Percentiles rank a stretch among this genome's conserved stretches.
These are phyloP conservation scores for Melanogaster broomeanus DNA, from an alignment of 768 basidiomycete genomes.

Conservation along the genomic window DNA sequence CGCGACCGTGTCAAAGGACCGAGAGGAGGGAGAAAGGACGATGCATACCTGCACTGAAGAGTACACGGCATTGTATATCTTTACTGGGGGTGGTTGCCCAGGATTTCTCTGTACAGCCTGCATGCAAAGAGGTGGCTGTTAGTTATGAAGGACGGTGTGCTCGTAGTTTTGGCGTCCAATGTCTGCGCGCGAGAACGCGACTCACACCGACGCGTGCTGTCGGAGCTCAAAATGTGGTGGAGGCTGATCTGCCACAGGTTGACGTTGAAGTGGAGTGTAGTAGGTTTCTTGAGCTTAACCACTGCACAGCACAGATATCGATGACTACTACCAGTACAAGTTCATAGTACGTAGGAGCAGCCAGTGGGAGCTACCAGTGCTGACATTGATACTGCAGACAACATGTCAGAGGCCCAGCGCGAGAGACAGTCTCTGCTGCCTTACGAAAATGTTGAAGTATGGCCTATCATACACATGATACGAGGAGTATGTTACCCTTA, in stretches of 20 bases:
- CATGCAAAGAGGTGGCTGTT: slow-evolving; percentile 18
- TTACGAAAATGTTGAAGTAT: slow-evolving; percentile 66
- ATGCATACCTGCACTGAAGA: slow-evolving; percentile 76
- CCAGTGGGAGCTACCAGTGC: not conserved
- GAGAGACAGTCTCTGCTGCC: slow-evolving; percentile 43
- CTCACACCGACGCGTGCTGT: slow-evolving; percentile 31
- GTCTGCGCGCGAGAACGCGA: slow-evolving; percentile 32
- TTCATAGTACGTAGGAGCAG: no score
- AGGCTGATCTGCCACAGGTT: slow-evolving; percentile 18
- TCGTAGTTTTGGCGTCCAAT: slow-evolving; percentile 10
- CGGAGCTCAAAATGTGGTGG: slow-evolving; percentile 34
- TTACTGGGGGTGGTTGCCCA: slow-evolving; percentile 57
- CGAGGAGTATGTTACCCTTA: slow-evolving; percentile 47
- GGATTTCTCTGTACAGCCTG: slow-evolving; percentile 28
- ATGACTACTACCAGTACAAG: no score
- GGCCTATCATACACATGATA: slow-evolving; percentile 82
- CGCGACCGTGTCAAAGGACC: slow-evolving; percentile 15
- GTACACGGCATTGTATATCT: slow-evolving; percentile 93
- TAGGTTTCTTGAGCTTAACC: no score
- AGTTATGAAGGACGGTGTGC: slow-evolving; percentile 28
- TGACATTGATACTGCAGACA: not conserved
- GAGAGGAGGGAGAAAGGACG: not conserved
- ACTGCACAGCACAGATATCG: no score
- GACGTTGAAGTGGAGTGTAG: no score
- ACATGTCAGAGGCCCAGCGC: slow-evolving; percentile 16